Evolutionary conservation across 208 protist species (phyloP).

Genomic region (Herpetomonas samuelpessoai): DNA sequence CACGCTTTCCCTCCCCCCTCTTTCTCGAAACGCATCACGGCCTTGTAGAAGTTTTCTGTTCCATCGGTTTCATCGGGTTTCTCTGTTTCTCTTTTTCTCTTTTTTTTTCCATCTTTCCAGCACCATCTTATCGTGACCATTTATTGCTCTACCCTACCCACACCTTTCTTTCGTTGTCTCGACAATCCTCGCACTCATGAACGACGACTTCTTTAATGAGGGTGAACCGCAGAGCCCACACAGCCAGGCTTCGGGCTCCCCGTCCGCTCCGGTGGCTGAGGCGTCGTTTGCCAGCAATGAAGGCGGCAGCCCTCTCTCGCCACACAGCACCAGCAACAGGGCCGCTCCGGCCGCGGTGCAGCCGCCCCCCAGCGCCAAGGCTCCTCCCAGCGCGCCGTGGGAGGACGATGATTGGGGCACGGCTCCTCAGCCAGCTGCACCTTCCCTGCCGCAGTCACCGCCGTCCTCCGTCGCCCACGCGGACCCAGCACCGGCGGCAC

Average conservation of each 20-base stretch:
- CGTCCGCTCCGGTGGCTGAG: not conserved
- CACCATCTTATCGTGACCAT: too few relatives aligned
- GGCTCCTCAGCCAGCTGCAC: conserved; percentile 1
- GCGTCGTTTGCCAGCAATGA: not conserved
- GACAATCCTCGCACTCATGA: too few relatives aligned
- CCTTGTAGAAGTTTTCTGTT: too few relatives aligned
- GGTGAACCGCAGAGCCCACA: not conserved
- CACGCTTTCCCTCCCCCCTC: too few relatives aligned
- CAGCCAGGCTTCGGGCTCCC: not conserved
- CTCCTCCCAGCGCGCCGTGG: not conserved
- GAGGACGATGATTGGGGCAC: conserved; percentile 19
- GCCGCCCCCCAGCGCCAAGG: too few relatives aligned
- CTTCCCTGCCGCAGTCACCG: not conserved
- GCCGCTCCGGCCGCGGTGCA: not conserved
- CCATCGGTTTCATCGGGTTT: too few relatives aligned
- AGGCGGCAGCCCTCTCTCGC: not conserved
- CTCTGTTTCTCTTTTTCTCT: conserved; percentile 1
- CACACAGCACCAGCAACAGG: not conserved
- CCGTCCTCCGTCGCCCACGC: too few relatives aligned
- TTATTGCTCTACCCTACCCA: not conserved
- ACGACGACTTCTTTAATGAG: conserved; percentile 4
- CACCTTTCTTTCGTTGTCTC: too few relatives aligned
- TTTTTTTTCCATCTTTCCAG: too few relatives aligned
- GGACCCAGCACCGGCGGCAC: too few relatives aligned
- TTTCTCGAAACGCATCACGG: too few relatives aligned